A percentile compares a stretch with the other conserved stretches of the same genome.
These are phyloP conservation scores for Liriodendron chinense DNA, from an alignment of 164 flowering plant genomes.

Conservation along the genomic window DNA sequence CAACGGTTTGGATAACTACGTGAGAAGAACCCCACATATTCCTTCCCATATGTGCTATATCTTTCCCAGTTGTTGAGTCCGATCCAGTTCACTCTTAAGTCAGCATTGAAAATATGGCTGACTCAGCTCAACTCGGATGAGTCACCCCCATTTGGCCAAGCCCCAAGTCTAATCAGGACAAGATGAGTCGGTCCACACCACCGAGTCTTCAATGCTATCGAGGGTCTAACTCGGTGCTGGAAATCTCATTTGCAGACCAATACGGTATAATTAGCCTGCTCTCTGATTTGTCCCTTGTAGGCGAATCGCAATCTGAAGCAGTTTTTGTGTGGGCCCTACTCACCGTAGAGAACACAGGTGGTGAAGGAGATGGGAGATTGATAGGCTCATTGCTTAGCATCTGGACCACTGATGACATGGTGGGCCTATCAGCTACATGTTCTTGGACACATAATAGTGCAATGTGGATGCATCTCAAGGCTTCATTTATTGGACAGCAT, in stretches of 20 bases:
- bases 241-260: not conserved
- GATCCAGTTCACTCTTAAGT: no score
- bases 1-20: no score
- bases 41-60: no score
- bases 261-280: not conserved
- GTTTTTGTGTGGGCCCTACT: not conserved
- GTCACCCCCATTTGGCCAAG: no score
- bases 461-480: constrained; percentile 39
- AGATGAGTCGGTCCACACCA: no score
- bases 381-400: constrained; percentile 36
- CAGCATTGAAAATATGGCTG: no score
- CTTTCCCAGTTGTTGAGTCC: no score
- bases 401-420: constrained; percentile 34
- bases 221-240: not conserved
- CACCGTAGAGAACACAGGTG: constrained; percentile 32
- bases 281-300: not conserved
- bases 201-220: not conserved
- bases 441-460: constrained; percentile 44
- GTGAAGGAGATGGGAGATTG: constrained; percentile 29
- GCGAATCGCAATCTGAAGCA: not conserved
- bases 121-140: no score
- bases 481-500: constrained; percentile 18
- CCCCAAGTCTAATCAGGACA: no score
- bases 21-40: no score
- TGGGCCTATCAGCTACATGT: constrained; percentile 32